Evolutionary conservation across 805 yeast genomes (phyloP).

Genomic region (Metschnikowia orientalis): DNA sequence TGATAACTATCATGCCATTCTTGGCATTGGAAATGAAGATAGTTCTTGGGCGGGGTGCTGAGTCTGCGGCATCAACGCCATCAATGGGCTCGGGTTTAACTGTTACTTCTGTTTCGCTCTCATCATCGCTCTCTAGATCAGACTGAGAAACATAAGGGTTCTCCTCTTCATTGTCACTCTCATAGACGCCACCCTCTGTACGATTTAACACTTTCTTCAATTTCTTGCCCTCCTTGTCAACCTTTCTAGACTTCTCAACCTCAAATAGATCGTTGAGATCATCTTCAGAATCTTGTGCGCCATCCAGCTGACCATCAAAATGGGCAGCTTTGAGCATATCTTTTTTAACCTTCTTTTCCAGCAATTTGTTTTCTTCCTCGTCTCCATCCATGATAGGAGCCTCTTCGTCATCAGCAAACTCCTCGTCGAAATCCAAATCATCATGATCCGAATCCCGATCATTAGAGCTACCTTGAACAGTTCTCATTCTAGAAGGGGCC

Average conservation of each 20-base stretch:
- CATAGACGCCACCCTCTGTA: constrained; percentile 86
- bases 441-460: constrained; percentile 76
- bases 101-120: constrained; percentile 36
- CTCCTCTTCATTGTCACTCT: constrained; percentile 72
- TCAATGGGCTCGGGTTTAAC: constrained; percentile 33
- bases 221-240: constrained; percentile 87
- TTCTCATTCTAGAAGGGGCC: constrained; percentile 27
- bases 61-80: constrained; percentile 12
- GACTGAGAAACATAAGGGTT: constrained; percentile 69
- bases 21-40: constrained; percentile 26
- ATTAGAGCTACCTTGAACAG: constrained; percentile 44
- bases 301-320: constrained; percentile 58
- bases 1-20: constrained; percentile 51
- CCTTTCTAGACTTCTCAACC: constrained; percentile 55
- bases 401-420: constrained; percentile 97
- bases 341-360: constrained; percentile 75
- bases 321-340: constrained; percentile 83
- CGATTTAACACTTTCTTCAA: constrained; percentile 78
- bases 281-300: constrained; percentile 51
- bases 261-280: constrained; percentile 69
- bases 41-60: constrained; percentile 9
- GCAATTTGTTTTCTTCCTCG: constrained; percentile 89
- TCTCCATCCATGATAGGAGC: constrained; percentile 96
- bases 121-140: constrained; percentile 60
- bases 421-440: constrained; percentile 92